Conservation (phyloP, 2,329 filamentous ascomycete species). For the Diaporthe ampelina region DNA sequence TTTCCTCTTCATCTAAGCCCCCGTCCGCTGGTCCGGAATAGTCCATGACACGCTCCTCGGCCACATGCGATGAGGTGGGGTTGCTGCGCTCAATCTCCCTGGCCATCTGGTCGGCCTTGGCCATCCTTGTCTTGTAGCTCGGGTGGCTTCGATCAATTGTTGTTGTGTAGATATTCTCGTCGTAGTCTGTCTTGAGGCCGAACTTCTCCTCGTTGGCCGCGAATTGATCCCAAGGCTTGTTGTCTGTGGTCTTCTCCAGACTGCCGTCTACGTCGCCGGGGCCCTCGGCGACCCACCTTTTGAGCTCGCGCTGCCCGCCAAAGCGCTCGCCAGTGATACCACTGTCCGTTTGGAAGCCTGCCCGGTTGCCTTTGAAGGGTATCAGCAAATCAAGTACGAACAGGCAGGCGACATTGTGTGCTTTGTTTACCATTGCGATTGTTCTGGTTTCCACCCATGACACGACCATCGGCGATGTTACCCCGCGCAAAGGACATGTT, state of each 20-base stretch:
- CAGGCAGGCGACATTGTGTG: neutral
- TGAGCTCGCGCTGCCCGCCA: conserved; percentile 80
- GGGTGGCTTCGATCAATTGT: conserved; percentile 88
- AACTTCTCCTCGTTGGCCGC: conserved; percentile 89
- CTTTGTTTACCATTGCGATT: conserved; percentile 57
- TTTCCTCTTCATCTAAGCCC: conserved; percentile 91
- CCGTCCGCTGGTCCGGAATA: conserved; percentile 74
- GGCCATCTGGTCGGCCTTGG: conserved; percentile 85
- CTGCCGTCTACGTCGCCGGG: conserved; percentile 76
- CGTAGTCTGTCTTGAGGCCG: conserved; percentile 89
- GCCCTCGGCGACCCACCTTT: conserved; percentile 83
- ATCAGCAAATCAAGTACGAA: conserved; percentile 36
- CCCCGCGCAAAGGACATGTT: conserved; percentile 53
- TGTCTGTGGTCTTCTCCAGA: conserved; percentile 69
- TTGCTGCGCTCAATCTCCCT: conserved; percentile 88
- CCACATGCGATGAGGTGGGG: conserved; percentile 84
- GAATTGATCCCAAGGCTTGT: conserved; percentile 87
- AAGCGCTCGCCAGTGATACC: conserved; percentile 85
- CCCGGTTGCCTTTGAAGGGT: conserved; percentile 68
- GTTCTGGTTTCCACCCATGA: conserved; percentile 45
- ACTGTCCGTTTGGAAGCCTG: conserved; percentile 85
- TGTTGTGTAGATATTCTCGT: conserved; percentile 96
- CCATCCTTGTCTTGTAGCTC: conserved; percentile 82
- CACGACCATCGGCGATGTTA: conserved; percentile 49
- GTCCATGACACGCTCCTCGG: conserved; percentile 87